A percentile compares a stretch with the other conserved stretches of the same genome.
Conservation (phyloP, 352 stramenopile species). For the Phytophthora sp. region DNA sequence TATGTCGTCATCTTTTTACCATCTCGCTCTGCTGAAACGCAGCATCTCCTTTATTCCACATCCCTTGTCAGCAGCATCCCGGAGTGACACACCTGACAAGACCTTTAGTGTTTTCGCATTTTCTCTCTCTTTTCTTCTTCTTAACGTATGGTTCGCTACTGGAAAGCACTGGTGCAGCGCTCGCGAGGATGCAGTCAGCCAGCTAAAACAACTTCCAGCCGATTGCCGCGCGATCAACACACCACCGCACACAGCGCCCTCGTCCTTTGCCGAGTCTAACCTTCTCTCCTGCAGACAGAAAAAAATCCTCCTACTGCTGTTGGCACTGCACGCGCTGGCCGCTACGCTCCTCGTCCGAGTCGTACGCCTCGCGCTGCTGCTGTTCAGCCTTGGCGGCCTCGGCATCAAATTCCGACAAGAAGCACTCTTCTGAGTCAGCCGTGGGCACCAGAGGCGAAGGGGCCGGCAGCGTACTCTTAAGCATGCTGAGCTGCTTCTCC, state of each 20-base stretch:
- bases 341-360: slow-evolving; percentile 94
- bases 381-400: slow-evolving; percentile 86
- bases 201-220: slow-evolving; percentile 20
- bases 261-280: slow-evolving; percentile 40
- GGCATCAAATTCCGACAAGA: slow-evolving; percentile 94
- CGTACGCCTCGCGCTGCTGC: slow-evolving; percentile 80
- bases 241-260: slow-evolving; percentile 26
- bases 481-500: slow-evolving; percentile 82
- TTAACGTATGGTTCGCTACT: slow-evolving; percentile 42
- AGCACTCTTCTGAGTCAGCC: slow-evolving; percentile 77
- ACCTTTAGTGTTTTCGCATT: slow-evolving; percentile 27
- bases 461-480: slow-evolving; percentile 66
- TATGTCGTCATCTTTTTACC: too few species aligned
- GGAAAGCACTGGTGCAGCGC: slow-evolving; percentile 29
- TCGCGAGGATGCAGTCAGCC: neutral
- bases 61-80: too few species aligned
- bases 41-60: too few species aligned
- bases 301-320: slow-evolving; percentile 77
- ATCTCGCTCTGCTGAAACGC: too few species aligned
- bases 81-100: neutral
- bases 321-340: slow-evolving; percentile 90
- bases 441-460: slow-evolving; percentile 54
- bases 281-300: slow-evolving; percentile 23
- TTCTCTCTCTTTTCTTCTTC: slow-evolving; percentile 37
- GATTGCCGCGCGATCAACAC: slow-evolving; percentile 16